Evolutionary conservation across 352 stramenopile species (phyloP), one percentile per base, ranked within the genome.

Genomic region (Phytopythium ostracodes): DNA sequence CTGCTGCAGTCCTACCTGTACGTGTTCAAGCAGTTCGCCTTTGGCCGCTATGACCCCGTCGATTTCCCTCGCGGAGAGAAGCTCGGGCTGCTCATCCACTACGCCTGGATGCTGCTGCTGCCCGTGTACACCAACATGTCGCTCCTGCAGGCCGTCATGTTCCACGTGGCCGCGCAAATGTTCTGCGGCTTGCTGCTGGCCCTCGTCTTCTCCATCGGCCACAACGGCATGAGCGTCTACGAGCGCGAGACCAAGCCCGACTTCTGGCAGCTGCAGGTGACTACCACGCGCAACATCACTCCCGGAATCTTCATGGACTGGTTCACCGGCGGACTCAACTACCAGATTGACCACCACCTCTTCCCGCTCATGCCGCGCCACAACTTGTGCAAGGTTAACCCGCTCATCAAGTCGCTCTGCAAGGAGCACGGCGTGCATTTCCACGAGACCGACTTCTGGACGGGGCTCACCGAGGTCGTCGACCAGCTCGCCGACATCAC

Each of bases 191-290:
- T 98, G 36, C 87, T 99, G 54, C 77, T 99, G 9, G 97, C 96
- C 25, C 78, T 97, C 22, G 96, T 99, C 36, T 99, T 99, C 70
- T 98, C 94, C 64, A 82, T 99, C 44, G 97, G 96, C 59, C 97
- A 99, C 91, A 99, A 99, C 75, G 97, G 96, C 68, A 99, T 99
- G 96, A 87, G 92, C 20, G 94, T 98, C 5, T 99, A 99, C 71
- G 93, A 99, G 70, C 94, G 93, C 49, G 87, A 98, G 29, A 88
- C 80, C 33, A 94, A 98, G 62, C 96, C 97, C 18, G 96, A 99
- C 79, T 99, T 99, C 76, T 99, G 96, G 96, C 94, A 99, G 79
- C 84, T 99, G 38, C 96, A 99, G 80, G 94, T 99, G 33, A 98
- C 96, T 15, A 99, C 96, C 11, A 99, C 96, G 62, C 87, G 97